phyloP scores from a whole-genome alignment of 768 basidiomycete genomes.

The Kwoniella pini region DNA sequence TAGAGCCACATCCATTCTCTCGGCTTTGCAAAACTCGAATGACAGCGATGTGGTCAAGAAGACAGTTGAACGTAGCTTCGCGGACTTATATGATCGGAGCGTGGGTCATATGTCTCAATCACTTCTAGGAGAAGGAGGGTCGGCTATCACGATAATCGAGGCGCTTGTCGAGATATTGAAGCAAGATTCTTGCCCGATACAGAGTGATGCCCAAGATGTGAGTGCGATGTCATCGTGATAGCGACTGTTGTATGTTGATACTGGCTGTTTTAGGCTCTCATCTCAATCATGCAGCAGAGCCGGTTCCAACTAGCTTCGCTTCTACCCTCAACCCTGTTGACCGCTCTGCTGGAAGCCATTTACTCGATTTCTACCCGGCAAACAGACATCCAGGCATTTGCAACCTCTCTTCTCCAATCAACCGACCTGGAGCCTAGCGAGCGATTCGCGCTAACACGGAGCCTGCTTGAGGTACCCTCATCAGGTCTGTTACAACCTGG shows the following conservation, averaged over 20 bases:
- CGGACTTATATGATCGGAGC: not conserved
- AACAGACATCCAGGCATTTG: not conserved
- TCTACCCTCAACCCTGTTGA: conserved; percentile 9
- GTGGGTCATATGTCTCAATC: not conserved
- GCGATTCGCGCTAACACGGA: conserved; percentile 28
- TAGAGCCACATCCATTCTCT: conserved; percentile 12
- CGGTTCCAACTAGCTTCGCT: not conserved
- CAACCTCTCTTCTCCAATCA: not conserved
- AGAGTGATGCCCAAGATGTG: conserved; percentile 4
- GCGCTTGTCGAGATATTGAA: conserved; percentile 12
- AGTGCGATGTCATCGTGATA: not conserved
- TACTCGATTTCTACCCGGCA: not conserved
- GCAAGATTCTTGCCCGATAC: conserved; percentile 2
- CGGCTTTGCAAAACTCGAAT: conserved; percentile 5
- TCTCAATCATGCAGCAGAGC: not conserved
- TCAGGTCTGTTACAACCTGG: conserved; percentile 15
- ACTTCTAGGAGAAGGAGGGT: not conserved
- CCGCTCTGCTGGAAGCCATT: conserved; percentile 9
- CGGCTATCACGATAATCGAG: conserved; percentile 9
- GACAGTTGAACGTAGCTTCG: conserved; percentile 3
- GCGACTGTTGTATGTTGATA: not conserved
- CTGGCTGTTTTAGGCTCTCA: not conserved
- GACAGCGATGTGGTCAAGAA: not conserved
- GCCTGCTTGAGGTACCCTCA: conserved; percentile 11
- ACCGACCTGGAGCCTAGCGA: not conserved